These are phyloP conservation scores for Lolium perenne DNA, from an alignment of 176 grass and related monocot species.

Conservation along the genomic window DNA sequence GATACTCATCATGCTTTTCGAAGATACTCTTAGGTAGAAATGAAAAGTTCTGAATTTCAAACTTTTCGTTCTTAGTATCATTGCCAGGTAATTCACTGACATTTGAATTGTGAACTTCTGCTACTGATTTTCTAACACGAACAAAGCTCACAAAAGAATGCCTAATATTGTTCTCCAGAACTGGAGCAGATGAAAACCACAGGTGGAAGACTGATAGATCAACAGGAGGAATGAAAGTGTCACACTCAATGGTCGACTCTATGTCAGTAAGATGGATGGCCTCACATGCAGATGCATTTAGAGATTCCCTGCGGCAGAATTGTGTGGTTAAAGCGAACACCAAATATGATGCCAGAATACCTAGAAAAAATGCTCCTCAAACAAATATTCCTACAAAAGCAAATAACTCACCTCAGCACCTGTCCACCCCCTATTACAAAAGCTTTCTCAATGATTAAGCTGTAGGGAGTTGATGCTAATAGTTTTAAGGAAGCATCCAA, in stretches of 20 bases:
- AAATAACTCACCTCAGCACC: constrained; percentile 63
- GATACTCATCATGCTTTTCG: constrained; percentile 76
- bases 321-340: background rate
- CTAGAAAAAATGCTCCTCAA: background rate
- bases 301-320: constrained; percentile 55
- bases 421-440: constrained; percentile 89
- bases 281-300: constrained; percentile 77
- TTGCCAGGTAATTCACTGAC: constrained; percentile 34
- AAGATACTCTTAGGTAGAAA: constrained; percentile 78
- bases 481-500: constrained; percentile 73
- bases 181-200: constrained; percentile 84
- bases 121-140: constrained; percentile 49
- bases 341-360: constrained; percentile 7
- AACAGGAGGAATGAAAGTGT: constrained; percentile 72
- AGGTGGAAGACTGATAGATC: constrained; percentile 65
- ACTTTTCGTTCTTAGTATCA: constrained; percentile 52
- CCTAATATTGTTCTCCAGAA: constrained; percentile 70
- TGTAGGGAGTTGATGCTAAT: constrained; percentile 70
- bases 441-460: constrained; percentile 80
- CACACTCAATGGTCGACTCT: constrained; percentile 66
- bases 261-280: constrained; percentile 87
- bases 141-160: constrained; percentile 77
- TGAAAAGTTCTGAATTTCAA: constrained; percentile 68
- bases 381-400: background rate
- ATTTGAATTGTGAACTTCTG: constrained; percentile 45